Conservation (phyloP, 2,329 filamentous ascomycete species). For the Botrytis pseudocinerea region DNA sequence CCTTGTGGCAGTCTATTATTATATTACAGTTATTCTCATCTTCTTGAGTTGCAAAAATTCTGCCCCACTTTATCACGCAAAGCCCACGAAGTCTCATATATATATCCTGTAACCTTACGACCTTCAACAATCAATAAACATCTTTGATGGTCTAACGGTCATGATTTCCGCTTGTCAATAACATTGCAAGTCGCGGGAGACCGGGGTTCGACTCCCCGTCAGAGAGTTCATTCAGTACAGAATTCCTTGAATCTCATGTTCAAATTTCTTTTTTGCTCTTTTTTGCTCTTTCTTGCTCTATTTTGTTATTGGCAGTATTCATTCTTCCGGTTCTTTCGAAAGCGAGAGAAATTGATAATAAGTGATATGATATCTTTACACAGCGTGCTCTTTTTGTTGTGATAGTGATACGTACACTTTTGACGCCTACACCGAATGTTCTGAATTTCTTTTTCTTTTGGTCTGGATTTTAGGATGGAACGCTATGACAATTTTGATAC, state of each 20-base stretch:
- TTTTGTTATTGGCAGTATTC: not conserved
- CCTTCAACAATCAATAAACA: not conserved
- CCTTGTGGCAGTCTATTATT: not conserved
- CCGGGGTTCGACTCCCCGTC: constrained; percentile 37
- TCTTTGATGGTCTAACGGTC: constrained; percentile 42
- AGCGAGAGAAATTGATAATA: not conserved
- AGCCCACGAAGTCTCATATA: not conserved
- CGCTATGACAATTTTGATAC: too few relatives aligned
- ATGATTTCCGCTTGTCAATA: constrained; percentile 43
- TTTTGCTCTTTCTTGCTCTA: not conserved
- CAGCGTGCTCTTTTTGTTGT: not conserved
- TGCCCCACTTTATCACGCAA: not conserved
- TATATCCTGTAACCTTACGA: fast-evolving
- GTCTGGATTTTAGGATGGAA: not conserved
- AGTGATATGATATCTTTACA: not conserved
- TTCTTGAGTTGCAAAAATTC: not conserved
- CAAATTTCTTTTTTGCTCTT: not conserved
- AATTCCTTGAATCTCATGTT: not conserved
- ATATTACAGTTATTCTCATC: not conserved
- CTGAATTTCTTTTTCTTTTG: not conserved
- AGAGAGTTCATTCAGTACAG: not conserved
- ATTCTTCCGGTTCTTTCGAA: not conserved
- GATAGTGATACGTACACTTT: not conserved
- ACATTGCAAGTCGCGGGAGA: constrained; percentile 30
- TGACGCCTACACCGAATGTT: not conserved